Evolutionary conservation across 2,329 filamentous ascomycete species (phyloP).

Genomic region (Fusarium bulbicola): DNA sequence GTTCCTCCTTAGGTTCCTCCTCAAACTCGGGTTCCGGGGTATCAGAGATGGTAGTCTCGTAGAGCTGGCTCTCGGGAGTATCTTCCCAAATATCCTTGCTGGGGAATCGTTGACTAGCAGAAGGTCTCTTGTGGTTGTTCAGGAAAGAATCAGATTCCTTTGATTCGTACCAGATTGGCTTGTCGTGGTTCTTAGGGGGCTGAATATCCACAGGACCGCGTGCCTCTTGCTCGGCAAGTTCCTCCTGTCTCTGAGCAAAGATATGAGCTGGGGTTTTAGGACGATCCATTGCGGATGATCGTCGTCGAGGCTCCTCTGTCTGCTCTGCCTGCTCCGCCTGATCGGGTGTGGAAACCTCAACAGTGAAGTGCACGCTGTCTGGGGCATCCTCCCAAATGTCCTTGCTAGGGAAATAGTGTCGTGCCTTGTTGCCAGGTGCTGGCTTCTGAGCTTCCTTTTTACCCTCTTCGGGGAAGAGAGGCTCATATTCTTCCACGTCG

Average conservation of each 20-base stretch:
- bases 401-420: constrained; percentile 86
- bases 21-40: constrained; percentile 35
- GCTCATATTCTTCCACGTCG: constrained; percentile 93
- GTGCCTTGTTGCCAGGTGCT: constrained; percentile 59
- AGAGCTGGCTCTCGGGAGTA: constrained; percentile 80
- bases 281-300: constrained; percentile 45
- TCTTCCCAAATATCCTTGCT: constrained; percentile 97
- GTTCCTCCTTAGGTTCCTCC: constrained; percentile 36
- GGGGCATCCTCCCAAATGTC: constrained; percentile 98
- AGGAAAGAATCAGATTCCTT: constrained; percentile 54
- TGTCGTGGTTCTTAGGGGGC: constrained; percentile 44
- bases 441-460: constrained; percentile 57
- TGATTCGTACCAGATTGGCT: constrained; percentile 56
- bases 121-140: constrained; percentile 61
- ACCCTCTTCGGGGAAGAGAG: constrained; percentile 85
- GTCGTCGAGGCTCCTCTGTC: constrained; percentile 52
- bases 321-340: constrained; percentile 50
- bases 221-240: constrained; percentile 67
- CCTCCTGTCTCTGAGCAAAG: constrained; percentile 73
- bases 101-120: constrained; percentile 78
- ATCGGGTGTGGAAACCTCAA: constrained; percentile 84
- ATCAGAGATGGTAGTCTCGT: constrained; percentile 76
- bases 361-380: constrained; percentile 79
- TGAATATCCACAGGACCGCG: constrained; percentile 44
- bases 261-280: constrained; percentile 68